A percentile compares a stretch with the other conserved stretches of the same genome.
Evolutionary conservation across 2,329 filamentous ascomycete species (phyloP).

Genomic region (Xylaria sp.): DNA sequence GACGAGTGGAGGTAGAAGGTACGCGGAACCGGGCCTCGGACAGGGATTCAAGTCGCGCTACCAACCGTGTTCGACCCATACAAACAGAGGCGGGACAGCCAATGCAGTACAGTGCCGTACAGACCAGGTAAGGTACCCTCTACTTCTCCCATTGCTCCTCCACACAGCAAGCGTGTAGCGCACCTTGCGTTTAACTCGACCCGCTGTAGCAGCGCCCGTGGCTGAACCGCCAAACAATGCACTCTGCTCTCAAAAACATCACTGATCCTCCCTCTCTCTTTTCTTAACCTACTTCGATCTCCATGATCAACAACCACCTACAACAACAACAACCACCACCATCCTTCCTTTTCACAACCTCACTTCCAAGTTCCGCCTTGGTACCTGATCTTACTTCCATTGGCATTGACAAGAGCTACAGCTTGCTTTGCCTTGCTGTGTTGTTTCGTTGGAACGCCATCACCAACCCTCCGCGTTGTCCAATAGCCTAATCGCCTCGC

Average conservation of each 20-base stretch:
- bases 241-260: conserved; percentile 46
- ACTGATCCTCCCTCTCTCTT: conserved; percentile 39
- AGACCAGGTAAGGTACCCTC: conserved; percentile 42
- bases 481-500: conserved; percentile 15
- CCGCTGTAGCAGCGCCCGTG: conserved; percentile 34
- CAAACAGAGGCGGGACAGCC: conserved; percentile 37
- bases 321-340: conserved; percentile 13
- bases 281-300: conserved; percentile 22
- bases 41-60: conserved; percentile 43
- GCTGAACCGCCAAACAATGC: conserved; percentile 44
- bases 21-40: conserved; percentile 27
- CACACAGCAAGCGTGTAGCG: conserved; percentile 21
- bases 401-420: not conserved
- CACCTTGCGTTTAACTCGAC: conserved; percentile 17
- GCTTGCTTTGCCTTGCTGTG: conserved; percentile 20
- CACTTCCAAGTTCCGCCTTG: conserved; percentile 21
- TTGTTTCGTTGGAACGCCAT: conserved; percentile 22
- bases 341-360: conserved; percentile 19
- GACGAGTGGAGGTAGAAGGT: conserved; percentile 35
- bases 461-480: conserved; percentile 31
- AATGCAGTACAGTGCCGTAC: conserved; percentile 7
- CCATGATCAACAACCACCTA: conserved; percentile 39
- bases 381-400: conserved; percentile 15
- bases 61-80: conserved; percentile 42
- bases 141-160: conserved; percentile 32